Conservation (phyloP, 2,329 filamentous ascomycete species). For the Penicillium digitatum region DNA sequence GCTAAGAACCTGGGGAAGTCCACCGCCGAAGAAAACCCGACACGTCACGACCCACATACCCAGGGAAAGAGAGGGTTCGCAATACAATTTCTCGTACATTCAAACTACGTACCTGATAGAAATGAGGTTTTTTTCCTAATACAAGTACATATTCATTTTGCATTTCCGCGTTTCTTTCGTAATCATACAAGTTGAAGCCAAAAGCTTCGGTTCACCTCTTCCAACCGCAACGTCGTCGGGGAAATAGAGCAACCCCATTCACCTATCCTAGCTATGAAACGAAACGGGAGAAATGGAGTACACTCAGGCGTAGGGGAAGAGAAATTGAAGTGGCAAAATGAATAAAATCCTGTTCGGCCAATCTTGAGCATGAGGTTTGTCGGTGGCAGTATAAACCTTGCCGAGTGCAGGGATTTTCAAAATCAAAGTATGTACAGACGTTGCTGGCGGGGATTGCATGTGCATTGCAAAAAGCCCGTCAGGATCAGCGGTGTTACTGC, state of each 20-base stretch:
- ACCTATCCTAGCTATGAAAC: neutral
- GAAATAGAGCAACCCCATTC: slow-evolving; percentile 12
- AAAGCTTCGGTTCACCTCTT: slow-evolving; percentile 16
- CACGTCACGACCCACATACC: neutral
- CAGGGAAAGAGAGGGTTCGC: neutral
- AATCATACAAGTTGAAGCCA: slow-evolving; percentile 36
- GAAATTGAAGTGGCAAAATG: slow-evolving; percentile 14
- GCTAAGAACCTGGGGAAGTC: slow-evolving; percentile 11
- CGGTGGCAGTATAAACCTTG: slow-evolving; percentile 5
- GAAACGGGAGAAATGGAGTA: slow-evolving; percentile 5
- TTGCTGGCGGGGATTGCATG: neutral
- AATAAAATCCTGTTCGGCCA: slow-evolving; percentile 7
- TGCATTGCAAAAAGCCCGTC: neutral
- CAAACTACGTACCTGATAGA: neutral
- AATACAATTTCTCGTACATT: neutral
- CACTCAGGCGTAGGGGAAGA: slow-evolving; percentile 5
- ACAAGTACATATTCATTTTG: slow-evolving; percentile 26
- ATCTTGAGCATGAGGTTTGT: slow-evolving; percentile 13
- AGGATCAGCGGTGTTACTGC: neutral
- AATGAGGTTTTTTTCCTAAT: slow-evolving; percentile 1
- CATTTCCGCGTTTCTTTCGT: slow-evolving; percentile 39
- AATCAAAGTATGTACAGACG: slow-evolving; percentile 20
- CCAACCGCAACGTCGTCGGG: slow-evolving; percentile 12
- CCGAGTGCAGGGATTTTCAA: slow-evolving; percentile 11
- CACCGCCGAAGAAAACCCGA: slow-evolving; percentile 15